phyloP scores from a whole-genome alignment of 1,284 basidiomycete species.

The Rhodotorula sp. region DNA sequence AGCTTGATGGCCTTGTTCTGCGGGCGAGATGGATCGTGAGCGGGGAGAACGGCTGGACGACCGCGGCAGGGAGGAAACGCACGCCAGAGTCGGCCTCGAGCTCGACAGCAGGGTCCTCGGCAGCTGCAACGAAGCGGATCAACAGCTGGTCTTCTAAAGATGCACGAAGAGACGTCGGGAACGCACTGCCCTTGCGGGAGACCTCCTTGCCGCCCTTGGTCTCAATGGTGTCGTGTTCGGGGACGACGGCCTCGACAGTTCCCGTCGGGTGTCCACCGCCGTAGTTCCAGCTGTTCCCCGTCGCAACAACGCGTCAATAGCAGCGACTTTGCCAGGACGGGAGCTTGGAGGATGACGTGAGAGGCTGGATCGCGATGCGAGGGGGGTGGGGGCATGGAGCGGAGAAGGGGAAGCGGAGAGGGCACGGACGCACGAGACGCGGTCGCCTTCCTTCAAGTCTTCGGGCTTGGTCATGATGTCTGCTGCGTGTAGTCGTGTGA shows the following conservation, averaged over 20 bases:
- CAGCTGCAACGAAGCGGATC: not conserved
- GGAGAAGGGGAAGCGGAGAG: not conserved
- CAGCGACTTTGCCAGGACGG: too few species aligned
- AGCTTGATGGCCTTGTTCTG: slow-evolving; percentile 37
- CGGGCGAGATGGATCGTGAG: too few species aligned
- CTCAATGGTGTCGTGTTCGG: slow-evolving; percentile 28
- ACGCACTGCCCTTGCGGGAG: slow-evolving; percentile 31
- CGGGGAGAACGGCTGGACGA: not conserved
- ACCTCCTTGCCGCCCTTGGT: slow-evolving; percentile 35
- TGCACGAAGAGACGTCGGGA: too few species aligned
- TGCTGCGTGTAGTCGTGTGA: not conserved
- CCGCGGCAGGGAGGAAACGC: not conserved
- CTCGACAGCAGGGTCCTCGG: slow-evolving; percentile 37
- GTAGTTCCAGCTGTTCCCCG: slow-evolving; percentile 14
- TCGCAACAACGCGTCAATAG: too few species aligned
- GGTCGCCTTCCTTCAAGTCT: slow-evolving; percentile 16
- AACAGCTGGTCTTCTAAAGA: accelerated
- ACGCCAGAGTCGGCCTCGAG: slow-evolving; percentile 32
- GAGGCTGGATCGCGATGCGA: not conserved
- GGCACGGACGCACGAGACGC: not conserved
- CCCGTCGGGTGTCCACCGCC: slow-evolving; percentile 26
- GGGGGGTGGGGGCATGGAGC: not conserved
- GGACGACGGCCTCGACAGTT: slow-evolving; percentile 26
- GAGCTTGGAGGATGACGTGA: too few species aligned
- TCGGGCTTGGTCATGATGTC: slow-evolving; percentile 10